These are phyloP conservation scores for Nidularia pulvinata DNA, from an alignment of 768 basidiomycete genomes.

Conservation along the genomic window DNA sequence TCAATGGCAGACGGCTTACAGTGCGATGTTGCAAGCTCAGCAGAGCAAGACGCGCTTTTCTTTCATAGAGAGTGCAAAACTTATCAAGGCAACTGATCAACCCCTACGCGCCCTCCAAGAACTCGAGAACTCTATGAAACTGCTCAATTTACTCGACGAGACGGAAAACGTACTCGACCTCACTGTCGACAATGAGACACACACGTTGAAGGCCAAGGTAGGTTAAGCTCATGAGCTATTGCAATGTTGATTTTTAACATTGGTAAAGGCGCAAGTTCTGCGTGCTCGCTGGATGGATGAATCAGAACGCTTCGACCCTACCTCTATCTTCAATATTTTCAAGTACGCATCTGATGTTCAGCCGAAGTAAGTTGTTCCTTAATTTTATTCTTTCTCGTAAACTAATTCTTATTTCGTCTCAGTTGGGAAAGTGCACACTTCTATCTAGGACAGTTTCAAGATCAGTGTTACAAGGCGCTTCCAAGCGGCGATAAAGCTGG, in stretches of 20 bases:
- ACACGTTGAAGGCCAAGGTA: conserved; percentile 75
- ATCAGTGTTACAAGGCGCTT: conserved; percentile 69
- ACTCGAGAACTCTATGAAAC: conserved; percentile 71
- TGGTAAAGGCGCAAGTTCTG: conserved; percentile 67
- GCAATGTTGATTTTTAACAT: not conserved
- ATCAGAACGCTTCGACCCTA: conserved; percentile 75
- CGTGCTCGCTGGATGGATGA: conserved; percentile 94
- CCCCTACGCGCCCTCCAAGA: conserved; percentile 86
- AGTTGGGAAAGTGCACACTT: conserved; percentile 89
- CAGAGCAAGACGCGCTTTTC: conserved; percentile 70
- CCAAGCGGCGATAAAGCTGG: conserved; percentile 35
- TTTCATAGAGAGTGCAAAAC: conserved; percentile 90
- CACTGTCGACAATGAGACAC: conserved; percentile 51
- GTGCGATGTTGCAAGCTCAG: conserved; percentile 89
- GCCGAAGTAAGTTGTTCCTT: conserved; percentile 38
- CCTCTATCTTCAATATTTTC: conserved; percentile 61
- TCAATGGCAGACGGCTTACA: conserved; percentile 96
- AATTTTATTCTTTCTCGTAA: not conserved
- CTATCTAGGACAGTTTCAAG: conserved; percentile 87
- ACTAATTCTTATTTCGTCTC: conserved; percentile 1
- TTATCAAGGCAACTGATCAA: conserved; percentile 78
- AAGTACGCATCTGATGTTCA: conserved; percentile 46
- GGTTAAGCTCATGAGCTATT: conserved; percentile 3
- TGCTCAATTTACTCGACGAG: conserved; percentile 44
- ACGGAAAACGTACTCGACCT: conserved; percentile 50